These are phyloP conservation scores for Volvox africanus DNA, from an alignment of 139 green algal species.

Conservation along the genomic window DNA sequence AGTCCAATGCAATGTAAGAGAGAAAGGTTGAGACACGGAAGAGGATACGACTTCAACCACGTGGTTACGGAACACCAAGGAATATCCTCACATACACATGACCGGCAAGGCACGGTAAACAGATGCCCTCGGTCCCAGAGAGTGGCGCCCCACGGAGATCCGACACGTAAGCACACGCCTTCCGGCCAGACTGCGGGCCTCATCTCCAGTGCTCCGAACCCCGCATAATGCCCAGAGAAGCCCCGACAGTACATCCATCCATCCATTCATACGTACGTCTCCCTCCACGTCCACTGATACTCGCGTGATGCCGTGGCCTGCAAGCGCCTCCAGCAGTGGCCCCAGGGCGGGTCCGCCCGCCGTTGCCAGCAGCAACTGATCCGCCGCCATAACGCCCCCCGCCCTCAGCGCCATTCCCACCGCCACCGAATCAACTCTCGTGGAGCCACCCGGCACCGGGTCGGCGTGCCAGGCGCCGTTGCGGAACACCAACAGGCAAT, in stretches of 20 bases:
- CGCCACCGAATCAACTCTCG: conserved; percentile 7
- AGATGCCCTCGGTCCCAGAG: neutral
- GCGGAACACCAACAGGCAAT: conserved; percentile 31
- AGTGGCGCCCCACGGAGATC: neutral
- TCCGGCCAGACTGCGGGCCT: neutral
- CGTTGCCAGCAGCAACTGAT: conserved; percentile 37
- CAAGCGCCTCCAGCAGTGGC: conserved; percentile 23
- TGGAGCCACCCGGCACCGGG: neutral
- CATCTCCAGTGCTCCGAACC: neutral
- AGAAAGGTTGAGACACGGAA: too few relatives aligned
- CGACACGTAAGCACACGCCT: neutral
- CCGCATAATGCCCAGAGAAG: neutral
- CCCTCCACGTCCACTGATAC: neutral
- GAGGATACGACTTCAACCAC: too few relatives aligned
- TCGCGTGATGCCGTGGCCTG: neutral
- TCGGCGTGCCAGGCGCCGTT: conserved; percentile 30
- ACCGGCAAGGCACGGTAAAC: neutral
- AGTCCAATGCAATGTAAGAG: too few relatives aligned
- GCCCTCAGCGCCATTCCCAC: neutral
- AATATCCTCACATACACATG: too few relatives aligned
- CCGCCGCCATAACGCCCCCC: conserved; percentile 18
- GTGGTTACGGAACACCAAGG: too few relatives aligned
- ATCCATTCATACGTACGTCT: neutral
- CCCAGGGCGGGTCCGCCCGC: neutral
- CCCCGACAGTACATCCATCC: too few relatives aligned